These are phyloP conservation scores for Saprolegnia parasitica DNA, from an alignment of 352 stramenopile genomes.

Conservation along the genomic window DNA sequence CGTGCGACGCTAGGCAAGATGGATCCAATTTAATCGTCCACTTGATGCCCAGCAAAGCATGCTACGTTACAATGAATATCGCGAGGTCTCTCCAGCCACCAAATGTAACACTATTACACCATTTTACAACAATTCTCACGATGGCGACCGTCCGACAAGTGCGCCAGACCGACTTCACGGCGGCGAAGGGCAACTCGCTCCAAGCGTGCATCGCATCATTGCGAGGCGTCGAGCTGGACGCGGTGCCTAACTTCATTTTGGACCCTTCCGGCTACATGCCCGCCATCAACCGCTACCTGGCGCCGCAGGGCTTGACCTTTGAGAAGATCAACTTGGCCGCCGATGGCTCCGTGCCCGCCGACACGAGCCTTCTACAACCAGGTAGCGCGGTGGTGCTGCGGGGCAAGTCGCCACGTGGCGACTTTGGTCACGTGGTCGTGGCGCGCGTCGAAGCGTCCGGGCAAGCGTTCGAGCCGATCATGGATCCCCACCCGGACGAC, in stretches of 20 bases:
- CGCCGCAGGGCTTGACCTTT: constrained; percentile 1
- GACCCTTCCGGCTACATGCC: constrained; percentile 32
- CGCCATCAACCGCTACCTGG: constrained; percentile 32
- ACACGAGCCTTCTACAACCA: neutral
- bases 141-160: constrained; percentile 8
- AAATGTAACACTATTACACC: neutral
- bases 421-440: constrained; percentile 42
- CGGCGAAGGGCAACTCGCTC: constrained; percentile 39
- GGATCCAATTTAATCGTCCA: no score
- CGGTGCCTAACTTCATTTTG: constrained; percentile 43
- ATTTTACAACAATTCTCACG: neutral
- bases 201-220: constrained; percentile 38
- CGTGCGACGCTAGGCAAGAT: no score
- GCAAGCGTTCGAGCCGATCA: constrained; percentile 6
- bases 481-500: constrained; percentile 32
- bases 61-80: no score
- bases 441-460: constrained; percentile 27
- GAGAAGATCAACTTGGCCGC: constrained; percentile 25
- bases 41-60: no score
- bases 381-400: constrained; percentile 33
- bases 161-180: constrained; percentile 35
- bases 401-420: constrained; percentile 38
- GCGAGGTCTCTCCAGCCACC: no score
- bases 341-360: neutral
- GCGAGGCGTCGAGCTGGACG: constrained; percentile 28